Base-by-base conservation (phyloP, 2,329 filamentous ascomycete species). In the Cladosporium halotolerans region DNA sequence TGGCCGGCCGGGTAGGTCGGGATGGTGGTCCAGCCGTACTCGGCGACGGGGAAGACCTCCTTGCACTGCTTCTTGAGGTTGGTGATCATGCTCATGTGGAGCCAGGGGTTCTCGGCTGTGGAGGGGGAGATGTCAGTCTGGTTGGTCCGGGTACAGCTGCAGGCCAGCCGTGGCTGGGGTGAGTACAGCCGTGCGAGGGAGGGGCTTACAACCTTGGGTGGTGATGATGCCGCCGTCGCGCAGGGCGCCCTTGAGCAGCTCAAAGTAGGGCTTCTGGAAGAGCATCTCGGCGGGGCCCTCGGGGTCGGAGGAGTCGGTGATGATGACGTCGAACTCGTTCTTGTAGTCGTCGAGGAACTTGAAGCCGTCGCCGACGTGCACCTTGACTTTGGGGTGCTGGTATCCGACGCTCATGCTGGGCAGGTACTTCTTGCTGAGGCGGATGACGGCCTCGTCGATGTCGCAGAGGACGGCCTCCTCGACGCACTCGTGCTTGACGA, bases 11-110 rank as follows among this genome's bases (percentile, higher is more conserved):
- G 93, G 80, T 99, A 99, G 70, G 93, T 99, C 56, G 93, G 93
- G 74, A 99, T 99, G 67, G 92, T 97, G 68, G 92, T 97, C 83
- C 96, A 99, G 66, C 88, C 93, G 78, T 97, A 99, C 78, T 99
- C 93, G 72, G 88, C 93, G 59, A 89, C 88, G 61, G 93, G 91
- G 85, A 99, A 99, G 73, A 99, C 88, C 74, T 93, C 86, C 73
- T 86, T 86, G 86, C 92, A 96, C 70, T 90, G 83, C 81, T 96
- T 91, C 84, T 96, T 96, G 68, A 99, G 86, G 77, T 92, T 83
- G 71, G 85, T 83, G 76, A 99, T 99, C 67, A 99, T 84, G 57
- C 86, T 81, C 66, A 99, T 83, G 79, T 99, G 93, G 57, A 99
- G 87, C 93, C 93, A 99, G 78, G 95, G 91, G 84, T 96, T 99